A percentile compares a stretch with the other conserved stretches of the same genome.
Evolutionary conservation across 805 yeast genomes (phyloP).

Genomic region (Maudiozyma pseudohumilis): DNA sequence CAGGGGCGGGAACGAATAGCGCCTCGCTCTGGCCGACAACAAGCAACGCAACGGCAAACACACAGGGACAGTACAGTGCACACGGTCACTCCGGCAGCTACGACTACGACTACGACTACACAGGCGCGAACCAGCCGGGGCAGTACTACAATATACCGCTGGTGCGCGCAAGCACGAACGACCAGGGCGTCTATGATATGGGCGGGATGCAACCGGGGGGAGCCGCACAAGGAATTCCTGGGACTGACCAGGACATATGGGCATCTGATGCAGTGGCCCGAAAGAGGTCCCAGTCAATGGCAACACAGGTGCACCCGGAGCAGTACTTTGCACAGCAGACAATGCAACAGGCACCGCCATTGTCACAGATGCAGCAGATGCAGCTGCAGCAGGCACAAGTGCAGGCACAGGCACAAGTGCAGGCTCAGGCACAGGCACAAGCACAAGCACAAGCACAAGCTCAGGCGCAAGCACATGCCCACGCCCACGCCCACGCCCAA

Average conservation of each 20-base stretch:
- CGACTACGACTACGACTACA: neutral
- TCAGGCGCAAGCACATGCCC: neutral
- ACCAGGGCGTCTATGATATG: too few species aligned
- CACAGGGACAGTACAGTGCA: neutral
- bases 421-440: too few species aligned
- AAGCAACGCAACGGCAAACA: constrained; percentile 1
- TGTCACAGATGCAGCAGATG: neutral
- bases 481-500: too few species aligned
- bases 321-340: constrained; percentile 1
- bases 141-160: constrained; percentile 3
- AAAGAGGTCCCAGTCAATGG: constrained; percentile 11
- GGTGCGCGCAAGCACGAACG: constrained; percentile 1
- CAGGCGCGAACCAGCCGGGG: too few species aligned
- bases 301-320: constrained; percentile 5
- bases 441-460: neutral
- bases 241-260: constrained; percentile 3
- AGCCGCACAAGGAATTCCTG: too few species aligned
- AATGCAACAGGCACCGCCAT: neutral
- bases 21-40: constrained; percentile 22
- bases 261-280: constrained; percentile 3
- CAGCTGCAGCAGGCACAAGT: neutral
- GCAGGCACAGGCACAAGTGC: neutral
- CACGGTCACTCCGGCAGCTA: constrained; percentile 3
- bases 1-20: constrained; percentile 14
- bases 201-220: too few species aligned